These are phyloP conservation scores for Rhamnella rubrinervis DNA, from an alignment of 331 rosid species.

Conservation along the genomic window DNA sequence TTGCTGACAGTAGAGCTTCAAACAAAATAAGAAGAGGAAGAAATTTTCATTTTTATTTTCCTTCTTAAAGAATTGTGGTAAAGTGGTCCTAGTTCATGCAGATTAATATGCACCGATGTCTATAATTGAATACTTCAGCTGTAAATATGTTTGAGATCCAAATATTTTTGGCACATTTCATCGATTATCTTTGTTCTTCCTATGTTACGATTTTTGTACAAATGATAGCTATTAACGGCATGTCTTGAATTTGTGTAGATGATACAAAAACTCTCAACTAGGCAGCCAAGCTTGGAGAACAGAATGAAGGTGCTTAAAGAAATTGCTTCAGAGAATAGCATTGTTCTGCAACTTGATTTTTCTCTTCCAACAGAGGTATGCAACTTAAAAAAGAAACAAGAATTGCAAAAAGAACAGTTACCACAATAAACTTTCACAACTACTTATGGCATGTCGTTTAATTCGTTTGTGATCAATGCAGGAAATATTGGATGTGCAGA, in stretches of 20 bases:
- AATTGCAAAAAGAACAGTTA: background rate
- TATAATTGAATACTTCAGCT: background rate
- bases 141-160: background rate
- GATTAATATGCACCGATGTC: too few relatives aligned
- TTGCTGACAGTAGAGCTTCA: too few relatives aligned
- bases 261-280: slow-evolving; percentile 68
- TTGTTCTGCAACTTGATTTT: slow-evolving; percentile 56
- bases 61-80: too few relatives aligned
- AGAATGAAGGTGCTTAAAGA: slow-evolving; percentile 73
- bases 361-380: slow-evolving; percentile 47
- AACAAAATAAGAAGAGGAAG: too few relatives aligned
- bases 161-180: background rate
- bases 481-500: slow-evolving; percentile 38
- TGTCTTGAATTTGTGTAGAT: slow-evolving; percentile 42
- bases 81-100: too few relatives aligned
- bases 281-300: slow-evolving; percentile 60
- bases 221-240: background rate
- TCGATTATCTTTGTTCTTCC: background rate
- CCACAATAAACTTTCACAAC: background rate
- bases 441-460: slow-evolving; percentile 20
- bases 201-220: too few relatives aligned
- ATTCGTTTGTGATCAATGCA: slow-evolving; percentile 30
- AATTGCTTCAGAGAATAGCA: slow-evolving; percentile 64
- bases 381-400: background rate
- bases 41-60: too few relatives aligned